Evolutionary conservation across 768 basidiomycete genomes (phyloP).

Genomic region (Termitomyces bulborhizus): DNA sequence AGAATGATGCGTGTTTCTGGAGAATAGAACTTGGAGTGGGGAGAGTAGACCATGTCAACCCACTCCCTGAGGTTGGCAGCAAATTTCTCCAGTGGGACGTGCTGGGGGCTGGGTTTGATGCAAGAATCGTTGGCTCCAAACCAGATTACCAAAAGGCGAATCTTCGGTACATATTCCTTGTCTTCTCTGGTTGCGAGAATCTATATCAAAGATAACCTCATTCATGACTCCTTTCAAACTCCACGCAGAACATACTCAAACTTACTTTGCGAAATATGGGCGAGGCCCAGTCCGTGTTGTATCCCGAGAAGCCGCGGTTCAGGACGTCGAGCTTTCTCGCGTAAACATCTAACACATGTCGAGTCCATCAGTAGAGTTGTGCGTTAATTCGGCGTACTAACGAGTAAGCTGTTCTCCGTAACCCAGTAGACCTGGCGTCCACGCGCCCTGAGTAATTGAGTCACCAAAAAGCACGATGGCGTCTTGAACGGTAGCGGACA

Average conservation of each 20-base stretch:
- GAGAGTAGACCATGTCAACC: conserved; percentile 54
- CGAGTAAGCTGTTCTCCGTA: conserved; percentile 65
- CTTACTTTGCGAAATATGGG: conserved; percentile 72
- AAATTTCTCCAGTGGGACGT: conserved; percentile 68
- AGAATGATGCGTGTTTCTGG: conserved; percentile 72
- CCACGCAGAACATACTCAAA: neutral
- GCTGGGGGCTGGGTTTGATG: conserved; percentile 57
- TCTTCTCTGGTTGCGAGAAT: conserved; percentile 50
- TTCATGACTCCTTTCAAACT: neutral
- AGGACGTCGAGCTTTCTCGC: conserved; percentile 77
- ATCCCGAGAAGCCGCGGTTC: conserved; percentile 81
- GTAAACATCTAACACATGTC: conserved; percentile 52
- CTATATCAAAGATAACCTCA: conserved; percentile 24
- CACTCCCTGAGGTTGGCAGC: conserved; percentile 57
- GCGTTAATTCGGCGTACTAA: conserved; percentile 25
- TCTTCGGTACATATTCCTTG: conserved; percentile 43
- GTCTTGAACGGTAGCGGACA: conserved; percentile 59
- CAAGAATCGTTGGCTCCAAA: conserved; percentile 88
- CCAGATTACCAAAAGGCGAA: conserved; percentile 81
- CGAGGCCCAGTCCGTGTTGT: conserved; percentile 83
- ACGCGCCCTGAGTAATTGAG: conserved; percentile 70
- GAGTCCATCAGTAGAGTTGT: neutral
- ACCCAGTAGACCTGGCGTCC: conserved; percentile 45
- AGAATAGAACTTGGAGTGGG: conserved; percentile 59
- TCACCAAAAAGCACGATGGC: conserved; percentile 75